Base-by-base conservation (phyloP, 345 rosid species). In the Salix caprea region DNA sequence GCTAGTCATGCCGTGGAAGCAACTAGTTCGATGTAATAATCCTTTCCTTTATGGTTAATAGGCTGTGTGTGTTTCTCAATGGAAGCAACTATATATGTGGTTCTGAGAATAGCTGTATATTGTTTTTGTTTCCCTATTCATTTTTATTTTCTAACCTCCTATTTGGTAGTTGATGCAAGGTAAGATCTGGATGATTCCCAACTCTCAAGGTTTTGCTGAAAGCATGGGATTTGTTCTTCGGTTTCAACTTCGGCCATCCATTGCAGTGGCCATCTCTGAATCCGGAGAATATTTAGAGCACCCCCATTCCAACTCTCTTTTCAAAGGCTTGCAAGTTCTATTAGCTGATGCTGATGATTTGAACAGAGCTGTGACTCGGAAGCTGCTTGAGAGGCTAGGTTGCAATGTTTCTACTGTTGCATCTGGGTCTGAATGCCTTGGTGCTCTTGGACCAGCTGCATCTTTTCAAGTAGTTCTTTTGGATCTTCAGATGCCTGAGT, bases 331-430 rank as follows among this genome's bases (percentile, higher is more conserved):
- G 80, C 94, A 90, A 77, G 91, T 96, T 44, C 67, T 96, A 68
- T 80, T 96, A 26, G 95, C 87, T 9, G 98, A 96, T 68, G 80
- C 89, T 26, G 94, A 93, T 73, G 90, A 90, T 68, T 73, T 84
- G n/a, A 93, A 91, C 85, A 81, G 93, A 70, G 91, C 87, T 13
- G 97, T 96, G 77, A 91, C 94, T 0, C 84, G 89, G 73, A 93
- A 89, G 82, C 89, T 91, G 37, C 91, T 96, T 14, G 92, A 90
- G 77, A 96, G 88, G 86, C 87, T 96, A 4, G 98, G 99, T n/a
- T 96, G 95, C 83, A 77, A 4, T 19, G 98, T 94, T 48, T 76
- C 89, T 73, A 80, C 88, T 1, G 94, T 90, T 46, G 80, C 95
- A 32, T 88, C 97, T 14, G 99, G 95, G 50, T 84, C 82, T 32